phyloP scores from a whole-genome alignment of 2,329 filamentous ascomycete species.

The Ophiocordyceps camponoti-floridani region DNA sequence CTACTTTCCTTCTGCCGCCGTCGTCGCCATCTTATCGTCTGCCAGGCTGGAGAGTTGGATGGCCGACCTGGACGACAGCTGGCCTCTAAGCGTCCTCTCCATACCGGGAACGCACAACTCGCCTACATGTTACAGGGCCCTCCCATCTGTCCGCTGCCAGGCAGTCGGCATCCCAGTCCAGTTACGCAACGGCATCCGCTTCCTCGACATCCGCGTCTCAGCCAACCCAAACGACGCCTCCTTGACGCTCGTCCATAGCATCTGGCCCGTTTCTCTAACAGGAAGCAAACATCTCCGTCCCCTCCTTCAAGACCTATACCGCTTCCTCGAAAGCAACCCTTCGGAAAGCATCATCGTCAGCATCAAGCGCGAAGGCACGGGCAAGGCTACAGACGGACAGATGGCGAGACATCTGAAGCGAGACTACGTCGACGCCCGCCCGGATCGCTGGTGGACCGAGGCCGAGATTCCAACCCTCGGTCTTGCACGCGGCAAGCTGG shows the following conservation, averaged over 20 bases:
- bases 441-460: constrained; percentile 59
- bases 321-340: constrained; percentile 61
- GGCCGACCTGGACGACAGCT: constrained; percentile 51
- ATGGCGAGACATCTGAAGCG: constrained; percentile 55
- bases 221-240: constrained; percentile 37
- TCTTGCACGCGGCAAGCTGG: constrained; percentile 63
- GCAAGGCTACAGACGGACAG: constrained; percentile 61
- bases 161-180: constrained; percentile 60
- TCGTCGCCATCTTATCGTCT: constrained; percentile 51
- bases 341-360: constrained; percentile 73
- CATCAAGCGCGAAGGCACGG: constrained; percentile 79
- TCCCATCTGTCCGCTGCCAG: constrained; percentile 89
- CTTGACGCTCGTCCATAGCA: constrained; percentile 72
- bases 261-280: constrained; percentile 73
- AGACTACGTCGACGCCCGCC: constrained; percentile 45
- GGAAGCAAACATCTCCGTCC: constrained; percentile 64
- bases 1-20: constrained; percentile 37
- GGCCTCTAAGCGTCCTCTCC: constrained; percentile 61
- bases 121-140: constrained; percentile 64
- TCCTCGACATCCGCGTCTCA: constrained; percentile 74
- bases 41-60: constrained; percentile 64
- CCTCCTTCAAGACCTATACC: constrained; percentile 51
- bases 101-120: constrained; percentile 95
- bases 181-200: constrained; percentile 77
- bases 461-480: constrained; percentile 62